Percentiles rank a stretch among this genome's conserved stretches.
phyloP scores from a whole-genome alignment of 164 flowering plant species.

The Nymphaea colorata region DNA sequence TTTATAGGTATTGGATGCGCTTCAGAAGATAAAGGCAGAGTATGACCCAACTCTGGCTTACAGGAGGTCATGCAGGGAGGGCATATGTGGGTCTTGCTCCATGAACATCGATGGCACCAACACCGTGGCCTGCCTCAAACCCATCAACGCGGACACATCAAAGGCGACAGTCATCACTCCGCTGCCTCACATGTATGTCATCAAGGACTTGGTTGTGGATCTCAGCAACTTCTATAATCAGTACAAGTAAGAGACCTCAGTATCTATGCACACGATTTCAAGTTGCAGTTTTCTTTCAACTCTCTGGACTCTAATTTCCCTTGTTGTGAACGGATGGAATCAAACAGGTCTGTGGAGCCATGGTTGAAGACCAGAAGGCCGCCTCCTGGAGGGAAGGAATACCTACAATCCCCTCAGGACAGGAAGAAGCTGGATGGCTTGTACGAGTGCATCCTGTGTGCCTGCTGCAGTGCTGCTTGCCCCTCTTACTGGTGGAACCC shows the following conservation, averaged over 20 bases:
- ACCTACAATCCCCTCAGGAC: slow-evolving; percentile 45
- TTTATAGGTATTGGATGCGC: slow-evolving; percentile 60
- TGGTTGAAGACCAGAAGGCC: slow-evolving; percentile 56
- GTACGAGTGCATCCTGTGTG: slow-evolving; percentile 73
- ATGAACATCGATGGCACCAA: slow-evolving; percentile 90
- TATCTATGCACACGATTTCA: too few relatives aligned
- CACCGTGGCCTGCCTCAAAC: slow-evolving; percentile 65
- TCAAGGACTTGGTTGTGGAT: slow-evolving; percentile 71
- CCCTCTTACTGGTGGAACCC: slow-evolving; percentile 92
- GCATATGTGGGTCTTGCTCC: slow-evolving; percentile 75
- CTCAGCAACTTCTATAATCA: slow-evolving; percentile 73
- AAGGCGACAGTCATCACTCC: slow-evolving; percentile 53
- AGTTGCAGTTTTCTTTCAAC: too few relatives aligned
- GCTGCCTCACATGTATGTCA: slow-evolving; percentile 70
- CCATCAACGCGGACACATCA: slow-evolving; percentile 37
- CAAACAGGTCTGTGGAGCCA: slow-evolving; percentile 50
- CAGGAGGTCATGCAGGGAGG: slow-evolving; percentile 79
- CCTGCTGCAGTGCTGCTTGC: slow-evolving; percentile 64
- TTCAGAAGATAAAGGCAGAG: slow-evolving; percentile 63
- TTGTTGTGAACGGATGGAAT: too few relatives aligned
- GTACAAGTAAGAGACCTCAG: slow-evolving; percentile 28
- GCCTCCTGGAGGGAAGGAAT: slow-evolving; percentile 44
- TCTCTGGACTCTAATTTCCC: too few relatives aligned
- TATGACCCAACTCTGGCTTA: slow-evolving; percentile 46
- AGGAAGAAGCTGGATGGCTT: slow-evolving; percentile 68